Conservation (phyloP, 2,329 filamentous ascomycete species). For the Whalleya microplaca region DNA sequence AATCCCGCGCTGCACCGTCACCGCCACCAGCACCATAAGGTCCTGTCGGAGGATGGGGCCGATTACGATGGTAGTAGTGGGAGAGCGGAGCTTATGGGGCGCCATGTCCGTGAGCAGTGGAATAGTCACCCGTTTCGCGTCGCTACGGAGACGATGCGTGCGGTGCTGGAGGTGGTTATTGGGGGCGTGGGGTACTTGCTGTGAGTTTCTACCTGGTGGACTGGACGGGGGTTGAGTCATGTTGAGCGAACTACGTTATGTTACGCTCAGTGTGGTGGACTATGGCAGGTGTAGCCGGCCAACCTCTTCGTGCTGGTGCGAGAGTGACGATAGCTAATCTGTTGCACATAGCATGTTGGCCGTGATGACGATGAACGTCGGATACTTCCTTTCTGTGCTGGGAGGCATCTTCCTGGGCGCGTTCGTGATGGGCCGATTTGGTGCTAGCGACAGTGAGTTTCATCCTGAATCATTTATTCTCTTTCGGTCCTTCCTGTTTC, state of each 20-base stretch:
- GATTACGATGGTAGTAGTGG: constrained; percentile 16
- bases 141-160: constrained; percentile 30
- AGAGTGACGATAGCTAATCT: not conserved
- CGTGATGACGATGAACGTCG: constrained; percentile 38
- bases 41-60: constrained; percentile 15
- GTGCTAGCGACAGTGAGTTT: constrained; percentile 9
- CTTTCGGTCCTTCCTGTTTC: not conserved
- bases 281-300: no score
- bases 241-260: no score
- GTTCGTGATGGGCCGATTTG: constrained; percentile 30
- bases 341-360: constrained; percentile 34
- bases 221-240: no score
- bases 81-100: constrained; percentile 22
- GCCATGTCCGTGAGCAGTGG: constrained; percentile 21
- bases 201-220: no score
- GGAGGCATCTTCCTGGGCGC: constrained; percentile 34
- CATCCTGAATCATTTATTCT: not conserved
- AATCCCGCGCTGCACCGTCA: constrained; percentile 7
- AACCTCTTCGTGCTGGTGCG: no score
- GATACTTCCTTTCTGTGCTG: constrained; percentile 37
- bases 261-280: no score
- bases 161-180: constrained; percentile 31
- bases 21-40: not conserved
- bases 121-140: constrained; percentile 29
- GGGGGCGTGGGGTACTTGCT: constrained; percentile 36